Percentiles rank a stretch among this genome's conserved stretches.
These are phyloP conservation scores for Vanderwaltozyma verrucispora DNA, from an alignment of 805 yeast genomes.

Conservation along the genomic window DNA sequence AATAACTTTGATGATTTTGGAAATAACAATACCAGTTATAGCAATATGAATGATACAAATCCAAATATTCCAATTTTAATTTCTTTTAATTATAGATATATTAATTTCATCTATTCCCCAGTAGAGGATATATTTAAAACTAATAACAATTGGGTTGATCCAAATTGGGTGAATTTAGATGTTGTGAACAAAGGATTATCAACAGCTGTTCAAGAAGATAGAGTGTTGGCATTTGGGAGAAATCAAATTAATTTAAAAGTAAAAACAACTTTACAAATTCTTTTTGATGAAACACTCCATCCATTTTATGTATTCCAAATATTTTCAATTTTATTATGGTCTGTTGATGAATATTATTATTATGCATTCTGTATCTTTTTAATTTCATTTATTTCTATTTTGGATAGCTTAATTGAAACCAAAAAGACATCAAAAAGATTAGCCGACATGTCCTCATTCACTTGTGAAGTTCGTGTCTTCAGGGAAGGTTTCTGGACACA, in stretches of 20 bases:
- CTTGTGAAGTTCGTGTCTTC: slow-evolving; percentile 79
- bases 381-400: slow-evolving; percentile 72
- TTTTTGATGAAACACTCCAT: slow-evolving; percentile 82
- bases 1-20: slow-evolving; percentile 13
- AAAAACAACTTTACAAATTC: slow-evolving; percentile 51
- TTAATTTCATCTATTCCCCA: slow-evolving; percentile 76
- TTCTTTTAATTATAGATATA: slow-evolving; percentile 71
- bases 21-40: slow-evolving; percentile 10
- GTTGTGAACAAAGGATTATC: slow-evolving; percentile 56
- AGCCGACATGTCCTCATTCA: slow-evolving; percentile 59
- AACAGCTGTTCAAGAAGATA: slow-evolving; percentile 54
- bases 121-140: slow-evolving; percentile 76
- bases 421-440: slow-evolving; percentile 61
- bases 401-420: slow-evolving; percentile 80
- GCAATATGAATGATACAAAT: slow-evolving; percentile 23
- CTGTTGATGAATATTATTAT: slow-evolving; percentile 83
- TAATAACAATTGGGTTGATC: slow-evolving; percentile 79
- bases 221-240: slow-evolving; percentile 64
- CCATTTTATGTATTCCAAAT: slow-evolving; percentile 95
- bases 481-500: slow-evolving; percentile 92
- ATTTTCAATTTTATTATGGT: slow-evolving; percentile 85
- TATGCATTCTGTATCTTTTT: slow-evolving; percentile 88
- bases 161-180: slow-evolving; percentile 56
- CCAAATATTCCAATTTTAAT: slow-evolving; percentile 55
- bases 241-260: slow-evolving; percentile 70